phyloP scores from a whole-genome alignment of 306 rosid species.

The Nissolia schottii region DNA sequence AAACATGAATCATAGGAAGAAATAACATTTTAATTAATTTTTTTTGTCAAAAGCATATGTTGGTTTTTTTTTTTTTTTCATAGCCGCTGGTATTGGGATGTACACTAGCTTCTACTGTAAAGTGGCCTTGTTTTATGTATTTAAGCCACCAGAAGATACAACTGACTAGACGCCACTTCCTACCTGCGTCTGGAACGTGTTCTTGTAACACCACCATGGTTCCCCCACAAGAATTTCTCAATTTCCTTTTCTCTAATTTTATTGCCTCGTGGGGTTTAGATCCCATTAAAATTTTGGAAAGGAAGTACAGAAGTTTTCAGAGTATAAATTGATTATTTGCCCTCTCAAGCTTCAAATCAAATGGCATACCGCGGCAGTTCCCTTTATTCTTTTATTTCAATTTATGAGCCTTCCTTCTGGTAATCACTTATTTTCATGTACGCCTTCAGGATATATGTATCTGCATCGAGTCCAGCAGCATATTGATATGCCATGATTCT shows the following conservation, averaged over 20 bases:
- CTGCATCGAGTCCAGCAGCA: too few relatives aligned
- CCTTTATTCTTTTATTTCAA: too few relatives aligned
- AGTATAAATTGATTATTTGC: too few relatives aligned
- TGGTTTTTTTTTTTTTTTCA: neutral
- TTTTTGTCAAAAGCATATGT: conserved; percentile 13
- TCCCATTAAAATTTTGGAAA: too few relatives aligned
- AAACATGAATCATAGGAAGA: conserved; percentile 36
- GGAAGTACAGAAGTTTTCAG: too few relatives aligned
- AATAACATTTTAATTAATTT: conserved; percentile 27
- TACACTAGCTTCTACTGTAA: conserved; percentile 16
- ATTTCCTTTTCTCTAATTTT: neutral
- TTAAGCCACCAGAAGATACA: conserved; percentile 21
- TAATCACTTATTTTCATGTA: too few relatives aligned
- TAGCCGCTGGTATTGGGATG: conserved; percentile 16
- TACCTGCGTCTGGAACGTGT: neutral
- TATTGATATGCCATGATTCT: too few relatives aligned
- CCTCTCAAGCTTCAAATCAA: too few relatives aligned
- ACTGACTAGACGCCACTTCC: neutral
- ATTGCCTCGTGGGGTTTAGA: too few relatives aligned
- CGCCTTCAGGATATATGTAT: too few relatives aligned
- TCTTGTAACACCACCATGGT: neutral
- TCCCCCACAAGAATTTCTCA: neutral
- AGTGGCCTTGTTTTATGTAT: conserved; percentile 31
- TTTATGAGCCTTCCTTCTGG: too few relatives aligned
- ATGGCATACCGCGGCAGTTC: too few relatives aligned